Evolutionary conservation across 2,329 filamentous ascomycete species (phyloP), one percentile per base, ranked within the genome.

Genomic region (Calonectria pseudoturangicola): DNA sequence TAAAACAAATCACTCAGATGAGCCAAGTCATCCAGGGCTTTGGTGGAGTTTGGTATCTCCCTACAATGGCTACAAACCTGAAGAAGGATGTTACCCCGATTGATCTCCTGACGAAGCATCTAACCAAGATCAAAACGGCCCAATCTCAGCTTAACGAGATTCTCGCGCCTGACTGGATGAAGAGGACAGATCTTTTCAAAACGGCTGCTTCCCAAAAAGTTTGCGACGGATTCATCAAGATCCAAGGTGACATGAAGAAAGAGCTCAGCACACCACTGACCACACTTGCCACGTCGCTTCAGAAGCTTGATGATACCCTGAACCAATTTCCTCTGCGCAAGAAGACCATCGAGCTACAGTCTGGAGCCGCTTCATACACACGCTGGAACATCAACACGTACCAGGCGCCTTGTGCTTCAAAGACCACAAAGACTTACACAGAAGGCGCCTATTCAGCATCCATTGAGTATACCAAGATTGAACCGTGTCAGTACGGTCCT

Each of bases 91-190:
- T n/a, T 33, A 16, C 2, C 1, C 50, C 50, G 3, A 54, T 54
- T 21, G 6, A 8, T 18, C 15, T 33, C 8, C 50, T 54, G 8
- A n/a, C 28, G 7, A 33, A 33, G 28, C 9, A 54, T 5, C 2
- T n/a, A 1, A 54, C 9, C 50, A 54, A n/a, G 28, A 10, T n/a
- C 15, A 54, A 54, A 18, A 54, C 27, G 8, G 50, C 50, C 27
- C 28, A 54, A 6, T n/a, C 50, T 18, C 50, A 54, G 50, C 50
- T 54, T 9, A 54, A 33, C 50, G 28, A 54, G 27, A 27, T 54
- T 33, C 27, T 54, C 16, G 50, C 50, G 2, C 50, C 50, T 0
- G 50, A 54, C 12, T 54, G 28, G 50, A 54, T 54, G 50, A 54
- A 54, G 27, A 27, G 50, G 12, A 54, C 50, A n/a, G 50, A 54